These are phyloP conservation scores for Thelephora ganbajun DNA, from an alignment of 768 basidiomycete genomes.

Conservation along the genomic window DNA sequence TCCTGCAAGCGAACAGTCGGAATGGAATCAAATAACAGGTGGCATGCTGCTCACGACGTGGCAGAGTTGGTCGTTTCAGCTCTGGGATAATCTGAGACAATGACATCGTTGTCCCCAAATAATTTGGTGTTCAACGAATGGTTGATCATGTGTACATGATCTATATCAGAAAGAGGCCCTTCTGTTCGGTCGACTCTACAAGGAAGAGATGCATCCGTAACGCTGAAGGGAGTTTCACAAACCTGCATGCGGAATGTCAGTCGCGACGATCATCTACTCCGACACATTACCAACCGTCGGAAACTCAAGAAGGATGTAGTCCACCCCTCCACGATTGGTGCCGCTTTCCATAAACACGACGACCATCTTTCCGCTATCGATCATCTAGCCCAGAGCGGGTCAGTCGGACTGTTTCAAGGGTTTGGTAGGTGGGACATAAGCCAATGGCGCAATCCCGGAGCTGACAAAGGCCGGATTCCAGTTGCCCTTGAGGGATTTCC, in stretches of 20 bases:
- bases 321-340: constrained; percentile 21
- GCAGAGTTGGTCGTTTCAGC: constrained; percentile 18
- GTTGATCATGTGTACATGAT: constrained; percentile 48
- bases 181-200: constrained; percentile 37
- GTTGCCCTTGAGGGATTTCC: constrained; percentile 28
- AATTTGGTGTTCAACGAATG: constrained; percentile 37
- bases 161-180: constrained; percentile 31
- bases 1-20: constrained; percentile 15
- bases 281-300: constrained; percentile 25
- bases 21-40: neutral
- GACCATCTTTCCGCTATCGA: constrained; percentile 43
- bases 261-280: neutral
- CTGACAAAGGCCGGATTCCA: constrained; percentile 41
- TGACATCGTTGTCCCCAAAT: constrained; percentile 12
- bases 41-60: constrained; percentile 12
- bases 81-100: constrained; percentile 15
- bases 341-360: constrained; percentile 47
- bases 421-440: constrained; percentile 34
- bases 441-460: constrained; percentile 26
- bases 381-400: constrained; percentile 52
- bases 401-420: constrained; percentile 23
- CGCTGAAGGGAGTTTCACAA: constrained; percentile 44
- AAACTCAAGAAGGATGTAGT: constrained; percentile 45
- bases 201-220: constrained; percentile 35
- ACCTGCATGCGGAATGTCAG: constrained; percentile 16